A percentile compares a stretch with the other conserved stretches of the same genome.
phyloP scores from a whole-genome alignment of 2,329 filamentous ascomycete species.

The Lachnellula occidentalis region DNA sequence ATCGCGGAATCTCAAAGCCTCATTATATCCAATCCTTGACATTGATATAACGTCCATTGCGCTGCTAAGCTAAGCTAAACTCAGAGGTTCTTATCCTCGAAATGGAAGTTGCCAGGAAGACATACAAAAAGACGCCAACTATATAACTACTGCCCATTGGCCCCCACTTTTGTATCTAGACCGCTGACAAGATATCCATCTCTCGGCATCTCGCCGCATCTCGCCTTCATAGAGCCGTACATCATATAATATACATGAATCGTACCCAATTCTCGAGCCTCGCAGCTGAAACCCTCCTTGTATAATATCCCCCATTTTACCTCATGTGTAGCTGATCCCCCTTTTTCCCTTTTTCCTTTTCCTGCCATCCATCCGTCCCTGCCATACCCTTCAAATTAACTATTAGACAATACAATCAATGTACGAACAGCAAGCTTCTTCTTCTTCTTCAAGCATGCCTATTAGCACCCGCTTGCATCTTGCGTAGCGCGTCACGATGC shows the following conservation, averaged over 20 bases:
- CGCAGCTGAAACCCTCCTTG: not conserved
- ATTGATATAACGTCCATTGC: too few relatives aligned
- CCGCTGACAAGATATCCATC: not conserved
- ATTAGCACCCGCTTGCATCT: constrained; percentile 55
- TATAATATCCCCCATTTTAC: not conserved
- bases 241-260: not conserved
- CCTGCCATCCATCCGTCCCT: not conserved
- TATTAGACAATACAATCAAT: constrained; percentile 2
- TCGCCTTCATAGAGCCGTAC: not conserved
- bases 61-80: too few relatives aligned
- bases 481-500: constrained; percentile 73
- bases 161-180: not conserved
- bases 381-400: not conserved
- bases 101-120: not conserved
- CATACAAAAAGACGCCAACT: not conserved
- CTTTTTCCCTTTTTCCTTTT: not conserved
- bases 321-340: not conserved
- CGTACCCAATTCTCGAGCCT: not conserved
- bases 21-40: too few relatives aligned
- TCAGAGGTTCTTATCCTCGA: too few relatives aligned
- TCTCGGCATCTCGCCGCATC: not conserved
- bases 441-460: constrained; percentile 9
- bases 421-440: not conserved
- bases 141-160: not conserved
- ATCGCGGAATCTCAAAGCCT: too few relatives aligned